Evolutionary conservation across 148 eudicot species (phyloP), one percentile per base, ranked within the genome.

Genomic region (Cornus suecica): DNA sequence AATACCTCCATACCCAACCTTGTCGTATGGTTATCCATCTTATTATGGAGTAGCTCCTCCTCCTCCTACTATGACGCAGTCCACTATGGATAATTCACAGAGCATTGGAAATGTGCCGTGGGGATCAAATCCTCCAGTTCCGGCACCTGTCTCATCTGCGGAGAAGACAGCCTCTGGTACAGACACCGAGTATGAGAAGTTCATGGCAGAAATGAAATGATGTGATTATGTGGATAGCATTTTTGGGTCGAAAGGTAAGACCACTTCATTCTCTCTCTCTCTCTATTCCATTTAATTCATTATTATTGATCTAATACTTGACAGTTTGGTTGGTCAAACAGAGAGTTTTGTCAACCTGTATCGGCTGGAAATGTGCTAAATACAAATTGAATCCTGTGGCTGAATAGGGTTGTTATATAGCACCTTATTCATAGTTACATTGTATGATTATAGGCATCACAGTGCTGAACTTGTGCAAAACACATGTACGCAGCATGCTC

Each of bases 171-270:
- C 80, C 30, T 77, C 86, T 74, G 88, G 88, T 32, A 81, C 82
- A 5, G 95, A 92, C 72, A 64, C 88, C 0, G 97, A 92, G 79
- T 94, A 88, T 77, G 95, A 90, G 79, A 90, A 94, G 85, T 94
- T 92, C 88, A 90, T 94, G 93, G 83, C 92, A 26, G 97, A 92
- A 83, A 90, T 91, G 89, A 92, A 88, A 63, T 90, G 84, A 79
- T 74, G 22, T 48, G 29, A 30, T 69, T 72, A n/a, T 9, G 41
- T 58, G 4, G 6, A 54, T 72, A 16, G 5, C n/a, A 27, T 34
- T 37, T 66, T 68, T 28, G 15, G 65, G 76, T 61, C 10, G 32
- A 30, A 74, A 78, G 89, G 91, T 88, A 77, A 65, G 75, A 6
- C 26, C 77, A 27, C 60, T 71, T 29, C 27, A 54, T 42, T 13